Evolutionary conservation across 371 early-diverging fungal species (phyloP).

Genomic region (Apophysomyces variabilis): DNA sequence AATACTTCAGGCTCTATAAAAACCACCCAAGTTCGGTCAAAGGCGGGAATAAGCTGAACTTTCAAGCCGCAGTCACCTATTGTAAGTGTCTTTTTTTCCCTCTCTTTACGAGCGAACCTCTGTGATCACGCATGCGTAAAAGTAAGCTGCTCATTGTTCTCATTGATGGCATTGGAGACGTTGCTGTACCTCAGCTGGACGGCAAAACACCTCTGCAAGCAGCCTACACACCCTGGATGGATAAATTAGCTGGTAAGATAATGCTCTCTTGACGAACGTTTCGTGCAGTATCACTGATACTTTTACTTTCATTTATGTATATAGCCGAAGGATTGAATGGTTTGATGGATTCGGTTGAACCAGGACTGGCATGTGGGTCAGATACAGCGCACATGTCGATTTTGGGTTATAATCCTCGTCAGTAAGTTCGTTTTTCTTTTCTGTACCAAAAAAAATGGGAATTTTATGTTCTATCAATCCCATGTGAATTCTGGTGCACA

Average conservation of each 20-base stretch:
- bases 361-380: constrained; percentile 61
- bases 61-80: not conserved
- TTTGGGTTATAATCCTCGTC: constrained; percentile 29
- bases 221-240: constrained; percentile 46
- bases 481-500: no score
- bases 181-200: constrained; percentile 34
- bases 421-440: constrained; percentile 16
- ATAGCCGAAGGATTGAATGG: constrained; percentile 48
- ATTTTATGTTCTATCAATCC: no score
- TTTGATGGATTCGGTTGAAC: constrained; percentile 59
- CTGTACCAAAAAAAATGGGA: no score
- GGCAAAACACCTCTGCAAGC: constrained; percentile 48
- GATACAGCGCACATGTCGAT: constrained; percentile 57
- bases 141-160: constrained; percentile 48
- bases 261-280: not conserved
- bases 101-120: not conserved
- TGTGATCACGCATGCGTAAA: constrained; percentile 2
- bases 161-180: constrained; percentile 59
- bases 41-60: not conserved
- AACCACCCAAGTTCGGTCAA: no score
- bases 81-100: not conserved
- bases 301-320: constrained; percentile 2
- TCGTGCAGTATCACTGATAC: not conserved
- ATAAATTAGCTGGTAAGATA: constrained; percentile 43
- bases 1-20: no score